These are phyloP conservation scores for Phytophthora macrochlamydospora DNA, from an alignment of 352 stramenopile species.

Conservation along the genomic window DNA sequence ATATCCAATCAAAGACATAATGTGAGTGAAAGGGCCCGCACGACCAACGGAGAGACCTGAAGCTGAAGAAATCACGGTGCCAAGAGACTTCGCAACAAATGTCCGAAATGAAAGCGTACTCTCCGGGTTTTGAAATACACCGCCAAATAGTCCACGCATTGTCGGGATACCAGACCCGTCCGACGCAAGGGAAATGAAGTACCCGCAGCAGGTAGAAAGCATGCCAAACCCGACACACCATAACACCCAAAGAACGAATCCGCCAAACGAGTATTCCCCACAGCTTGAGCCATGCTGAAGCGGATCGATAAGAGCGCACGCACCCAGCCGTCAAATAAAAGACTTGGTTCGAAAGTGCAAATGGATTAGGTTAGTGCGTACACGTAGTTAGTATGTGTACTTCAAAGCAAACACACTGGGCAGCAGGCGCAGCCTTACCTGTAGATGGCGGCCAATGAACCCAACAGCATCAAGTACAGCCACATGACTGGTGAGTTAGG, in stretches of 20 bases:
- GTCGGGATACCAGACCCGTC: constrained; percentile 77
- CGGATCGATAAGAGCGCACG: constrained; percentile 60
- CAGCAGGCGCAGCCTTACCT: constrained; percentile 38
- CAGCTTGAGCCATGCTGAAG: constrained; percentile 49
- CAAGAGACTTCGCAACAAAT: constrained; percentile 70
- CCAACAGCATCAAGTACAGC: constrained; percentile 73
- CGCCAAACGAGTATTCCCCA: constrained; percentile 60
- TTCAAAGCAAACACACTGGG: too few relatives aligned
- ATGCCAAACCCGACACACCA: constrained; percentile 63
- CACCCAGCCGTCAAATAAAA: constrained; percentile 73
- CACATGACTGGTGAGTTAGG: constrained; percentile 84
- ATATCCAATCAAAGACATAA: constrained; percentile 75
- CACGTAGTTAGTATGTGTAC: background rate
- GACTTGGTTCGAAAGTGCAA: constrained; percentile 19
- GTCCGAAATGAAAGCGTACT: constrained; percentile 68
- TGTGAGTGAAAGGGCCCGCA: constrained; percentile 74
- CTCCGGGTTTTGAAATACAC: constrained; percentile 74
- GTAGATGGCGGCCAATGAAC: constrained; percentile 61
- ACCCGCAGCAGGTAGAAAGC: constrained; percentile 60
- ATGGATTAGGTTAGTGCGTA: background rate
- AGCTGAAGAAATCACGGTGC: constrained; percentile 65
- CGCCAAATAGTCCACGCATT: constrained; percentile 77
- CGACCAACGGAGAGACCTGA: constrained; percentile 74
- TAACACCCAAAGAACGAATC: constrained; percentile 68
- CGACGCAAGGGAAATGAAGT: constrained; percentile 58